Evolutionary conservation across 352 stramenopile species (phyloP), one percentile per base, ranked within the genome.

Genomic region (Globisporangium iwayamae): DNA sequence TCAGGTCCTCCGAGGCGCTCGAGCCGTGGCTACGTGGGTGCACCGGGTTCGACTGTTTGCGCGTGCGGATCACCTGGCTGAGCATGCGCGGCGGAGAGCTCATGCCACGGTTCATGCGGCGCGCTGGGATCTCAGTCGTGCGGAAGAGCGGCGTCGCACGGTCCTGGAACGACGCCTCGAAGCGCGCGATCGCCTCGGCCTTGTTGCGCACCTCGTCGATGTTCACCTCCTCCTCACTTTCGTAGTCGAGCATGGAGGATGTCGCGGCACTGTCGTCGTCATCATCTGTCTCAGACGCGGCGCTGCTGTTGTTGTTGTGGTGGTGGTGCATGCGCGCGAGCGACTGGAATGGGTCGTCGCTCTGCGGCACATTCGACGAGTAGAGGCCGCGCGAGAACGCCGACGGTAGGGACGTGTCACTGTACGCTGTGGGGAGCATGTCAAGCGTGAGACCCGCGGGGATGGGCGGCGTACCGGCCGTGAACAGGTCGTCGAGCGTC

Each of bases 21-120:
- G 45, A 53, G 13, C 39, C 41, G 22, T 56, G 41, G 25, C 38
- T 46, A 28, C 22, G 56, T 22, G 41, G 45, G 5, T 38, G 57
- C 20, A 60, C 48, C 4, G 69, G 65, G 25, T 71, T 58, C 41
- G 69, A 75, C 61, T 63, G 67, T 45, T 75, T 60, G 28, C 69
- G 65, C 34, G 60, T 45, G 20, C 39, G 70, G 67, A 75, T 63
- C 46, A 69, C 57, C 34, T 74, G 67, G 54, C 62, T 74, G 41
- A 81, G 60, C 76, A 85, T 83, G 25, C 72, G 72, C 20, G 75
- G 75, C 11, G 78, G 78, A 30, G 78, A 83, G 57, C 69, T 83
- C n/a, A 83, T 70, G 54, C 72, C 76, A 5, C 78, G 74, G 22
- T 80, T 77, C 55, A 82, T 72, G 51, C 74, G 76, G 20, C 58